phyloP scores from a whole-genome alignment of 1,284 basidiomycete genomes.

The Boletus albobrunnescens region DNA sequence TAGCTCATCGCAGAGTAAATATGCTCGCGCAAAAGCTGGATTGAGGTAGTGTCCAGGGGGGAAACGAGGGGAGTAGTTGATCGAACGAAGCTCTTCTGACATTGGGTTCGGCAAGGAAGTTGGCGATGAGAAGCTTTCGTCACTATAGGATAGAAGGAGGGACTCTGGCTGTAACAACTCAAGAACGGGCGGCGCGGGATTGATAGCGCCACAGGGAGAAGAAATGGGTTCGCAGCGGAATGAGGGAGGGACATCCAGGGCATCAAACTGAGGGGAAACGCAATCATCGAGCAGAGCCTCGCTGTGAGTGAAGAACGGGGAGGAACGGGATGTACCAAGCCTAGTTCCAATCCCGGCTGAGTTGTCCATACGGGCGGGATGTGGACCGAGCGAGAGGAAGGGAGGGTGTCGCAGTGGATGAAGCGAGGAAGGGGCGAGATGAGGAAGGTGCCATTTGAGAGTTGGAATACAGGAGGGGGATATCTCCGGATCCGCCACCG shows the following conservation, averaged over 20 bases:
- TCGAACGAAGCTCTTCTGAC: slow-evolving; percentile 29
- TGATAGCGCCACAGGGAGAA: not conserved
- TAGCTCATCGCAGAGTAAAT: slow-evolving; percentile 74
- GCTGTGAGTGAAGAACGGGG: not conserved
- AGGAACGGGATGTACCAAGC: not conserved
- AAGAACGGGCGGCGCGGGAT: not conserved
- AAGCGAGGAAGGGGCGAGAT: slow-evolving; percentile 1
- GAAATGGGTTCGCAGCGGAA: not conserved
- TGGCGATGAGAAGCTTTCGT: not conserved
- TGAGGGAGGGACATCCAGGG: not conserved
- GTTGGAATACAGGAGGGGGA: slow-evolving; percentile 27
- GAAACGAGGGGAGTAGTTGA: slow-evolving; percentile 55
- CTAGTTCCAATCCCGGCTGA: not conserved
- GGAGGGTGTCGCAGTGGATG: slow-evolving; percentile 4
- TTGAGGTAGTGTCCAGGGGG: slow-evolving; percentile 61
- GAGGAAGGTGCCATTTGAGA: slow-evolving; percentile 8
- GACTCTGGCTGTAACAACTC: slow-evolving; percentile 14
- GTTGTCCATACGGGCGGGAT: slow-evolving; percentile 2
- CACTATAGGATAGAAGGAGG: slow-evolving; percentile 25
- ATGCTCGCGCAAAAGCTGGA: slow-evolving; percentile 60
- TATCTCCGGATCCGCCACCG: slow-evolving; percentile 20
- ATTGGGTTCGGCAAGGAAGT: not conserved
- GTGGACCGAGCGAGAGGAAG: not conserved
- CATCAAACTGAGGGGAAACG: not conserved
- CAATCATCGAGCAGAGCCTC: slow-evolving; percentile 1